Percentiles rank a stretch among this genome's conserved stretches.
Conservation (phyloP, 371 early-diverging fungal species). For the Apophysomyces variabilis region DNA sequence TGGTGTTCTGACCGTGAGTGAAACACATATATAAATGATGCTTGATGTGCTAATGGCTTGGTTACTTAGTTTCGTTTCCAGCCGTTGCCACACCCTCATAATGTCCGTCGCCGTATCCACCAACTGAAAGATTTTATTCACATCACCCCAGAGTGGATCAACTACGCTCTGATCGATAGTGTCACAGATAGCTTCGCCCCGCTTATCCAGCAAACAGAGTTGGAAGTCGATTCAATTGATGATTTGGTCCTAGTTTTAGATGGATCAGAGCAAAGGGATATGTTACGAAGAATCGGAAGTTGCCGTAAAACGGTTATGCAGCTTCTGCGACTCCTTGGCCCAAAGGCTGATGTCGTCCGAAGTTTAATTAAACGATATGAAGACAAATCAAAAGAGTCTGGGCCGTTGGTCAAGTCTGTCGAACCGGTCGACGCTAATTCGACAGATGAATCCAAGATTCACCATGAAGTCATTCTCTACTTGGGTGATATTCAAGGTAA, state of each 20-base stretch:
- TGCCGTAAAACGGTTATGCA: constrained; percentile 85
- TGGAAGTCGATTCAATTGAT: constrained; percentile 91
- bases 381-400: constrained; percentile 55
- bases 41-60: background rate
- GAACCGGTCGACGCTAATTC: background rate
- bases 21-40: background rate
- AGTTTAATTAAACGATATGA: constrained; percentile 66
- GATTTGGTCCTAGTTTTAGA: constrained; percentile 81
- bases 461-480: constrained; percentile 69
- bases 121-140: constrained; percentile 66
- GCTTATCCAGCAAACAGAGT: constrained; percentile 74
- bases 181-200: constrained; percentile 88
- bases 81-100: constrained; percentile 63
- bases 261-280: constrained; percentile 81
- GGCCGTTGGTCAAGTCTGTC: constrained; percentile 37
- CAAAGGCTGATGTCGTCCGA: constrained; percentile 86
- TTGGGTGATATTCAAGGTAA: constrained; percentile 90
- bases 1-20: constrained; percentile 63
- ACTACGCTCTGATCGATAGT: constrained; percentile 88
- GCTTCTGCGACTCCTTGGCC: constrained; percentile 73
- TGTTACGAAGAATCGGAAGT: constrained; percentile 86
- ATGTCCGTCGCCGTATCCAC: constrained; percentile 65
- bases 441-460: constrained; percentile 35
- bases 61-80: constrained; percentile 61
- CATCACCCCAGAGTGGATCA: constrained; percentile 86